A percentile compares a stretch with the other conserved stretches of the same genome.
Conservation (phyloP, 2,329 filamentous ascomycete genomes). For the Drechslerella stenobrocha region DNA sequence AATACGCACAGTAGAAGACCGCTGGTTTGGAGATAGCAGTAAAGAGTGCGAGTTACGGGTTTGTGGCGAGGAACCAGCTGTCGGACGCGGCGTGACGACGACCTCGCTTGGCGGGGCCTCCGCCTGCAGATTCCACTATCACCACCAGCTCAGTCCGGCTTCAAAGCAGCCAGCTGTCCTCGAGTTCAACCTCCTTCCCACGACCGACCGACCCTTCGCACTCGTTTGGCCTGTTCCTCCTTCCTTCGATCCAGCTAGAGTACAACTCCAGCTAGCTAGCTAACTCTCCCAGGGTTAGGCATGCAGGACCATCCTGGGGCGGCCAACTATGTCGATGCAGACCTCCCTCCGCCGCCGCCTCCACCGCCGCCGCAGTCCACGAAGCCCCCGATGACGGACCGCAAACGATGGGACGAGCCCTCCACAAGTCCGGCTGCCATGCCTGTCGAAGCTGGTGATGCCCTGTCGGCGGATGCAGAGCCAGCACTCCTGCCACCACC, state of each 20-base stretch:
- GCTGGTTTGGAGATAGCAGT: no score
- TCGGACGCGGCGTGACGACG: no score
- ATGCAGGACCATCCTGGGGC: constrained; percentile 29
- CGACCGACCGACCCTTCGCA: no score
- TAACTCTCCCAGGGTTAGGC: background rate
- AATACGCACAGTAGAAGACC: no score
- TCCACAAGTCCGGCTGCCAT: constrained; percentile 37
- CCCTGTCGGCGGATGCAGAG: constrained; percentile 8
- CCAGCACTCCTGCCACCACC: constrained; percentile 7
- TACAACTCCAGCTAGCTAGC: constrained; percentile 21
- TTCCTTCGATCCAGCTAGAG: constrained; percentile 1
- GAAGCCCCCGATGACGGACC: constrained; percentile 24
- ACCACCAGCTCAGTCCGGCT: no score
- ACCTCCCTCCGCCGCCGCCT: constrained; percentile 21
- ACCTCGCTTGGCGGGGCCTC: no score
- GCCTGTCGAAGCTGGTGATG: background rate
- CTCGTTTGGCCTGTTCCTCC: no score
- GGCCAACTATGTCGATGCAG: constrained; percentile 8
- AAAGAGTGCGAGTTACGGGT: no score
- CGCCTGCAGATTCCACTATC: no score
- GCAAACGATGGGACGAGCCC: constrained; percentile 30
- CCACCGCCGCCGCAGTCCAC: constrained; percentile 9
- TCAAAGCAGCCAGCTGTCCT: no score
- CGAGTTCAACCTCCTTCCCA: no score
- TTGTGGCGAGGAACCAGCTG: no score